Percentiles rank a stretch among this genome's conserved stretches.
Conservation (phyloP, 2,329 filamentous ascomycete genomes). For the Diaporthe citrichinensis region DNA sequence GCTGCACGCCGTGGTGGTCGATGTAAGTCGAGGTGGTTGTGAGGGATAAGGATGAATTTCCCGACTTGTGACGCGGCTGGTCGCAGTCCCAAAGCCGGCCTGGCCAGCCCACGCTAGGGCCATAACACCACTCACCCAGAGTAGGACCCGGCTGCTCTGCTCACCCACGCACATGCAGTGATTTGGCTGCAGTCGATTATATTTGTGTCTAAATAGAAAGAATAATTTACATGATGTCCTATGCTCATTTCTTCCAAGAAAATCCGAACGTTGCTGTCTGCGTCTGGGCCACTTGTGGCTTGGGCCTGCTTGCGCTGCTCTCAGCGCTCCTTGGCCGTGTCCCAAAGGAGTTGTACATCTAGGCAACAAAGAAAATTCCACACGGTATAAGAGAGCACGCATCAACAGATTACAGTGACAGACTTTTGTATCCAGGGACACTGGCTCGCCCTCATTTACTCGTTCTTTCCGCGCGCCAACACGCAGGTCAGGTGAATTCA, state of each 20-base stretch:
- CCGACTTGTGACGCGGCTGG: slow-evolving; percentile 25
- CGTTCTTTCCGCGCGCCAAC: too few species aligned
- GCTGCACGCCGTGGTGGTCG: slow-evolving; percentile 20
- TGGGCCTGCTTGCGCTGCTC: neutral
- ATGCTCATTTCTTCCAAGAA: neutral
- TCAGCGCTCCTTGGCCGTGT: neutral
- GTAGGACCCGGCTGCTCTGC: slow-evolving; percentile 2
- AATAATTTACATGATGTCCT: too few species aligned
- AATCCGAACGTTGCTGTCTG: neutral
- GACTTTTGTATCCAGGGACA: neutral
- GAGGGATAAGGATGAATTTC: slow-evolving; percentile 33
- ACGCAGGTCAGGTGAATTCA: neutral
- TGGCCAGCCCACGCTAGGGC: slow-evolving; percentile 36
- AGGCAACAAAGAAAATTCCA: neutral
- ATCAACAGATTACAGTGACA: neutral
- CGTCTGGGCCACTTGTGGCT: too few species aligned
- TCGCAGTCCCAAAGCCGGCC: slow-evolving; percentile 27
- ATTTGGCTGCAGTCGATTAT: neutral
- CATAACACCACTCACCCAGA: slow-evolving; percentile 21
- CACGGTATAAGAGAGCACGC: neutral
- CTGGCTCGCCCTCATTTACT: neutral
- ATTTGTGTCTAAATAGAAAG: too few species aligned
- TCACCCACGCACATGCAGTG: neutral
- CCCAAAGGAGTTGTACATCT: neutral
- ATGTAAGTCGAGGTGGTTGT: slow-evolving; percentile 34